These are phyloP conservation scores for Macadamia tetraphylla DNA, from an alignment of 164 flowering plant genomes.

Conservation along the genomic window DNA sequence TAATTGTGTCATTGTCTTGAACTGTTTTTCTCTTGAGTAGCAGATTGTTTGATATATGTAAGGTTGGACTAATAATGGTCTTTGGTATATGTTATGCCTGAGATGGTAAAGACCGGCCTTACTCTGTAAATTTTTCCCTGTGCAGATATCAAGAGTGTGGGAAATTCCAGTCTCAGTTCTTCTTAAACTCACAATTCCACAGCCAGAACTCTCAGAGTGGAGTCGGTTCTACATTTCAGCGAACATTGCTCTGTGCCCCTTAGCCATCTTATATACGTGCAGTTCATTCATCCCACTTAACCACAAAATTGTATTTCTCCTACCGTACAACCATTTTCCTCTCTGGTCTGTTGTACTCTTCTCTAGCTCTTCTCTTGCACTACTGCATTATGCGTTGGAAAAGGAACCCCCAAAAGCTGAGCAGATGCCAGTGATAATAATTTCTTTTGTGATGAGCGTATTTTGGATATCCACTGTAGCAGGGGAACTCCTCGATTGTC, in stretches of 20 bases:
- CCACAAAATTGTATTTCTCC: constrained; percentile 65
- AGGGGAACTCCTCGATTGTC: constrained; percentile 83
- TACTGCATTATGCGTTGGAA: constrained; percentile 66
- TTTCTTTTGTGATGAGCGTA: constrained; percentile 91
- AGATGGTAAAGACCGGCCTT: background rate
- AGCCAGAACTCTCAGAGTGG: constrained; percentile 71
- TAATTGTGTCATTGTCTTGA: too few relatives aligned
- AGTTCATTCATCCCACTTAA: constrained; percentile 65
- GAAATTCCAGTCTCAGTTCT: constrained; percentile 65
- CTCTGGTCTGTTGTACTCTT: constrained; percentile 78
- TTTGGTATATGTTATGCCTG: background rate
- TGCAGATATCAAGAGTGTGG: constrained; percentile 65
- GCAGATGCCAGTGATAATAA: constrained; percentile 47
- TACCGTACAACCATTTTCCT: constrained; percentile 63
- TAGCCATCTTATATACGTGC: constrained; percentile 70
- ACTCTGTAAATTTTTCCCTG: constrained; percentile 11
- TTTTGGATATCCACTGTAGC: constrained; percentile 96
- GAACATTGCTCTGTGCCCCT: constrained; percentile 79
- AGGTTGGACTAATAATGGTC: too few relatives aligned
- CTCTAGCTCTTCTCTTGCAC: constrained; percentile 57
- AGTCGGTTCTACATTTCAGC: constrained; percentile 75
- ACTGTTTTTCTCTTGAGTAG: too few relatives aligned
- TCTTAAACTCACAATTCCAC: constrained; percentile 79
- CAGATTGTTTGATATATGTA: too few relatives aligned
- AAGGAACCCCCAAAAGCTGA: constrained; percentile 75